These are phyloP conservation scores for Cornus florida DNA, from an alignment of 148 eudicot genomes.

Conservation along the genomic window DNA sequence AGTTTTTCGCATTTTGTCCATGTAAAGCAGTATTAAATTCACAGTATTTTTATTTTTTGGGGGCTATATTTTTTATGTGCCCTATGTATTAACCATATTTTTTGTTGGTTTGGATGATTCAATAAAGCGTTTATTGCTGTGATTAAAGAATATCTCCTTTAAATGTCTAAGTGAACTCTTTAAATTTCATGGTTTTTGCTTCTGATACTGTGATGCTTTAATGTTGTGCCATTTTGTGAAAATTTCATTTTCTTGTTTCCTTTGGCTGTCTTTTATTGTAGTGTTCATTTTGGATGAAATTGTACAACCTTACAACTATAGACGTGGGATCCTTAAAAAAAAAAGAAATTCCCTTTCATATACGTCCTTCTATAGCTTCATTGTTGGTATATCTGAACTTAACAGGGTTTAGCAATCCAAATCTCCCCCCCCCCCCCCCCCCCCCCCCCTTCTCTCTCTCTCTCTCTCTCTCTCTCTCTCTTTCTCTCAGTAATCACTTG, in stretches of 20 bases:
- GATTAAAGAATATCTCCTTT: too few relatives aligned
- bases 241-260: not conserved
- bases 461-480: not conserved
- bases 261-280: not conserved
- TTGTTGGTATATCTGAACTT: not conserved
- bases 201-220: not conserved
- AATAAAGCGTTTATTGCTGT: too few relatives aligned
- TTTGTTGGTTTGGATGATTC: not conserved
- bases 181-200: constrained; percentile 3
- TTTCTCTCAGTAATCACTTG: not conserved
- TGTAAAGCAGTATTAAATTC: not conserved
- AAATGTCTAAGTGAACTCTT: too few relatives aligned
- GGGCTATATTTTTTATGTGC: not conserved
- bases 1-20: too few relatives aligned
- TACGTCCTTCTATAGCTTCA: not conserved
- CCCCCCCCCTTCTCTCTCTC: too few relatives aligned
- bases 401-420: not conserved
- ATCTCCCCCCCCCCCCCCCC: not conserved
- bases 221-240: not conserved
- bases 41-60: not conserved
- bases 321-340: too few relatives aligned
- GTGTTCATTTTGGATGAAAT: not conserved
- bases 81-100: too few relatives aligned
- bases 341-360: not conserved
- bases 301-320: not conserved